Evolutionary conservation across 129 eudicot genomes (phyloP).

Genomic region (Erigeron canadensis): DNA sequence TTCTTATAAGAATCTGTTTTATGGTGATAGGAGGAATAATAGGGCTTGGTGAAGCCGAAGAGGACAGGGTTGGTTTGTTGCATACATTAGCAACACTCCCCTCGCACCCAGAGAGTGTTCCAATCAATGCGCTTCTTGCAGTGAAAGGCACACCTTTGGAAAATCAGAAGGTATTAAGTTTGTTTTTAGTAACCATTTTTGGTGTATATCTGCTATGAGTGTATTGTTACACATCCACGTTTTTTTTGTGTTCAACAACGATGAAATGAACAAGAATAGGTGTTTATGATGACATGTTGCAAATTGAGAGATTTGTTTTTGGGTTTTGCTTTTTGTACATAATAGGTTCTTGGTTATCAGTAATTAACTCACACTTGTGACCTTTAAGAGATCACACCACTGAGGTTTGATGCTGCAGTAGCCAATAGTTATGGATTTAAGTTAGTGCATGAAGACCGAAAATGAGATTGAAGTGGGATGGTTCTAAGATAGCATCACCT

Average conservation of each 20-base stretch:
- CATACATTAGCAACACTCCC: constrained; percentile 98
- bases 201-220: not conserved
- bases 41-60: constrained; percentile 96
- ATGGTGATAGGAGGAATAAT: constrained; percentile 84
- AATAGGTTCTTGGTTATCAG: not conserved
- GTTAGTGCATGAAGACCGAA: constrained; percentile 13
- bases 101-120: constrained; percentile 97
- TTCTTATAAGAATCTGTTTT: constrained; percentile 13
- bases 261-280: not conserved
- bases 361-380: not conserved
- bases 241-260: not conserved
- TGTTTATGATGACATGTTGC: not conserved
- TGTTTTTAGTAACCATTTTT: not conserved
- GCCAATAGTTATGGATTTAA: constrained; percentile 1
- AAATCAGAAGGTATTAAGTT: constrained; percentile 77
- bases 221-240: not conserved
- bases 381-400: not conserved
- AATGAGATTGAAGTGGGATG: not conserved
- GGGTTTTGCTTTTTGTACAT: not conserved
- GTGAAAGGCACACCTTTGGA: constrained; percentile 96
- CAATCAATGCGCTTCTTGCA: constrained; percentile 91
- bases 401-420: not conserved
- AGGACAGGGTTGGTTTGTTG: constrained; percentile 85
- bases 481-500: not conserved
- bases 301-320: not conserved